phyloP scores from a whole-genome alignment of 495 filamentous ascomycete genomes.

The Xylaria flabelliformis region DNA sequence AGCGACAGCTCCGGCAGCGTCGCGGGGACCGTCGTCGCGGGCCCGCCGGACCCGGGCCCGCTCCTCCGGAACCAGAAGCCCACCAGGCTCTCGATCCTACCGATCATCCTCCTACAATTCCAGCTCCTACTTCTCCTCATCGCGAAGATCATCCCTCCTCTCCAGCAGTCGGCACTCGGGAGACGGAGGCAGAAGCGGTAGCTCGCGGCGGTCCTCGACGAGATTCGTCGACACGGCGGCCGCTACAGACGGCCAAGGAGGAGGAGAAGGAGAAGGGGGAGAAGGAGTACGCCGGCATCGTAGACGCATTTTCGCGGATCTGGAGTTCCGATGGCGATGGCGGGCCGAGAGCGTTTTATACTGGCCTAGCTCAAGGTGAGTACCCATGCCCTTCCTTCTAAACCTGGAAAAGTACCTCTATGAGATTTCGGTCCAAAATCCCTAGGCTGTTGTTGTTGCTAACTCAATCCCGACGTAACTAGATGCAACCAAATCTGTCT shows the following conservation, averaged over 20 bases:
- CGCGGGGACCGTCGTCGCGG: background rate
- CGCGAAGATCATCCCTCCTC: background rate
- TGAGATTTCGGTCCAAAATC: too few relatives aligned
- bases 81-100: constrained; percentile 1
- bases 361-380: constrained; percentile 74
- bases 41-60: background rate
- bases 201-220: background rate
- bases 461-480: constrained; percentile 18
- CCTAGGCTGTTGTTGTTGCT: too few relatives aligned
- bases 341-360: constrained; percentile 73
- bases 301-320: constrained; percentile 75
- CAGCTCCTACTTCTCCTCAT: constrained; percentile 16
- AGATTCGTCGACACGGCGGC: constrained; percentile 1
- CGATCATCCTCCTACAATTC: constrained; percentile 13
- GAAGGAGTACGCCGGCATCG: constrained; percentile 59
- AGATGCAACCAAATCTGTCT: constrained; percentile 30
- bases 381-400: too few relatives aligned
- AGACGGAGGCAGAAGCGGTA: background rate
- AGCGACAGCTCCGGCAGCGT: constrained; percentile 61
- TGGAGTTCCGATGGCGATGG: constrained; percentile 78
- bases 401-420: too few relatives aligned
- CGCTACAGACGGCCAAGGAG: constrained; percentile 16
- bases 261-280: too few relatives aligned
- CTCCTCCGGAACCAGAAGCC: background rate
- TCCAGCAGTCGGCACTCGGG: constrained; percentile 26